Evolutionary conservation across 2,329 filamentous ascomycete genomes (phyloP).

Genomic region (Lithohypha guttulata): DNA sequence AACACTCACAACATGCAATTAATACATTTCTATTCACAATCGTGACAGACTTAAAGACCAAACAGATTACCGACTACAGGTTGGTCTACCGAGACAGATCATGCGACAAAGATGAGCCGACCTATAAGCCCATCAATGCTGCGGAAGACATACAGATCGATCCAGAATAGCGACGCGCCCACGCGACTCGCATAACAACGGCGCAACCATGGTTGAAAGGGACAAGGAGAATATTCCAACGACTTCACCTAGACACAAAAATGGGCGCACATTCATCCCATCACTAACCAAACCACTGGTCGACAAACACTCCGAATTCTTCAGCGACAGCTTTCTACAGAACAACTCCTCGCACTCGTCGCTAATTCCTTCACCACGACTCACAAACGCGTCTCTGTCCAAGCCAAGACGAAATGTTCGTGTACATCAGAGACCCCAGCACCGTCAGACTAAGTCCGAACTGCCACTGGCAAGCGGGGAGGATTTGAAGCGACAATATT

Average conservation of each 20-base stretch:
- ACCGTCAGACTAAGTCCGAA: conserved; percentile 10
- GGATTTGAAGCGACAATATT: conserved; percentile 1
- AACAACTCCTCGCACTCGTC: conserved; percentile 17
- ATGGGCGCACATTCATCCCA: conserved; percentile 1
- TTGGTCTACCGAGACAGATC: neutral
- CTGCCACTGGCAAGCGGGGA: conserved; percentile 11
- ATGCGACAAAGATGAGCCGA: conserved; percentile 8
- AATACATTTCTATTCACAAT: neutral
- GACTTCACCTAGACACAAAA: neutral
- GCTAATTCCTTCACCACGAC: conserved; percentile 12
- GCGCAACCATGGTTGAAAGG: too few relatives aligned
- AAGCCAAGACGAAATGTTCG: conserved; percentile 13
- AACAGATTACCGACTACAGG: neutral
- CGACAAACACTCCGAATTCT: conserved; percentile 17
- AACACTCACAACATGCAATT: neutral
- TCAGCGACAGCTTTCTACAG: conserved; percentile 22
- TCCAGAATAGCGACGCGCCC: conserved; percentile 5
- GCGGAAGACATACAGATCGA: conserved; percentile 3
- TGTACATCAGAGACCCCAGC: conserved; percentile 24
- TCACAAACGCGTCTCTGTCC: neutral
- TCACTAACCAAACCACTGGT: conserved; percentile 6
- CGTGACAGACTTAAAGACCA: neutral
- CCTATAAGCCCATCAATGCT: too few relatives aligned
- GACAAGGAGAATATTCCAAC: conserved; percentile 4
- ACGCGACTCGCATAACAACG: conserved; percentile 3